phyloP scores from a whole-genome alignment of 768 basidiomycete genomes.

The Boletus sensibilis region DNA sequence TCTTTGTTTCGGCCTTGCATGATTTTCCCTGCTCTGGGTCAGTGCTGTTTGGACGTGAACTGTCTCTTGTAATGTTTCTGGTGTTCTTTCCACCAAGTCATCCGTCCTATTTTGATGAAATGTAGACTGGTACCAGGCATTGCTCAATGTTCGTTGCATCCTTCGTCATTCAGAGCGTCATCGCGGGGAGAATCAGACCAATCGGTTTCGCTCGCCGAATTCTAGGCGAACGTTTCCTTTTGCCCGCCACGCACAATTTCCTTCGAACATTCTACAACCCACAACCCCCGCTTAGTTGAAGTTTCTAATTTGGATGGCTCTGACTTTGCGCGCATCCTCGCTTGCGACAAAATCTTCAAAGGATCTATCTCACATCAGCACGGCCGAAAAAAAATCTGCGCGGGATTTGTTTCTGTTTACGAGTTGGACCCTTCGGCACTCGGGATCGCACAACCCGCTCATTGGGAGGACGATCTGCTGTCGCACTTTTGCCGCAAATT shows the following conservation, averaged over 20 bases:
- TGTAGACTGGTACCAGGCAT: background rate
- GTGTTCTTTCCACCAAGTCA: background rate
- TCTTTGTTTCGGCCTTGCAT: background rate
- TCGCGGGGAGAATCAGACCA: background rate
- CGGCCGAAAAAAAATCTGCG: background rate
- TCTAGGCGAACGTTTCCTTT: slow-evolving; percentile 1
- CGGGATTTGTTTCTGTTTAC: background rate
- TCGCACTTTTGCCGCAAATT: slow-evolving; percentile 9
- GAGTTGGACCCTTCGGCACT: background rate
- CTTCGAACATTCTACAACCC: slow-evolving; percentile 4
- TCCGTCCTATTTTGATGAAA: slow-evolving; percentile 1
- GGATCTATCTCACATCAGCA: background rate
- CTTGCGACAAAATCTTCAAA: slow-evolving; percentile 1
- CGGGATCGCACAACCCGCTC: background rate
- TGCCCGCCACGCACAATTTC: slow-evolving; percentile 1
- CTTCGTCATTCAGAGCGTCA: slow-evolving; percentile 5
- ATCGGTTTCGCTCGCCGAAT: background rate
- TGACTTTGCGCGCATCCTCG: slow-evolving; percentile 1
- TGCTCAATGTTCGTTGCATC: slow-evolving; percentile 6
- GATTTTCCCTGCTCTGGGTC: slow-evolving; percentile 2
- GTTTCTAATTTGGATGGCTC: slow-evolving; percentile 5
- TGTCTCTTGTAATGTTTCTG: slow-evolving; percentile 2
- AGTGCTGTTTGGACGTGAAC: slow-evolving; percentile 5
- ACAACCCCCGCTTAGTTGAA: background rate
- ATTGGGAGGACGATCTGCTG: background rate